These are phyloP conservation scores for Verticillium nubilum DNA, from an alignment of 2,329 filamentous ascomycete species.

Conservation along the genomic window DNA sequence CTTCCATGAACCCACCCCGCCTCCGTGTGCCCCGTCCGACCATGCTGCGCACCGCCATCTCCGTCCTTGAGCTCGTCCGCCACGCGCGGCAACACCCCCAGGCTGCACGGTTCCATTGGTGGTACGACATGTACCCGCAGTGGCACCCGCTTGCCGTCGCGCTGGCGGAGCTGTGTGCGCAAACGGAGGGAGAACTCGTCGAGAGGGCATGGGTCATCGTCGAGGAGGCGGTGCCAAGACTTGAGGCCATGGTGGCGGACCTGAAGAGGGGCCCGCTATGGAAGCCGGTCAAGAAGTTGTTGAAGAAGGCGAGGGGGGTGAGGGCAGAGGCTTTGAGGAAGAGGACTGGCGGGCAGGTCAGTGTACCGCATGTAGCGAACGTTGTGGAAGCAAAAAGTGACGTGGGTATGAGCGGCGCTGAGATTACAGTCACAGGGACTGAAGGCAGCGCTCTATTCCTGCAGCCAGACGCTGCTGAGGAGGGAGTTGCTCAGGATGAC, in stretches of 20 bases:
- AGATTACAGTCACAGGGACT: neutral
- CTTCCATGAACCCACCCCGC: constrained; percentile 14
- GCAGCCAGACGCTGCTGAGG: neutral
- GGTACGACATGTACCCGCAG: constrained; percentile 44
- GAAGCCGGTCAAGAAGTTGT: constrained; percentile 47
- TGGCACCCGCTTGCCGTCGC: constrained; percentile 51
- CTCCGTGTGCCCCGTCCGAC: constrained; percentile 31
- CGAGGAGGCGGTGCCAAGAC: constrained; percentile 37
- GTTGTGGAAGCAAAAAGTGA: neutral
- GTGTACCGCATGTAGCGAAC: neutral
- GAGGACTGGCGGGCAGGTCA: neutral
- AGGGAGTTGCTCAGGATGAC: neutral
- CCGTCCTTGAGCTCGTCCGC: constrained; percentile 36
- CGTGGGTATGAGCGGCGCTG: neutral
- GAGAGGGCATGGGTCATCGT: constrained; percentile 44
- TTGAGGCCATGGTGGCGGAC: constrained; percentile 41
- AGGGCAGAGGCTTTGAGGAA: constrained; percentile 22
- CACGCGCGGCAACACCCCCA: neutral
- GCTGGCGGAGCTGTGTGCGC: constrained; percentile 45
- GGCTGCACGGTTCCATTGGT: constrained; percentile 36
- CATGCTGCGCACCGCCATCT: constrained; percentile 40
- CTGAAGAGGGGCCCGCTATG: constrained; percentile 30
- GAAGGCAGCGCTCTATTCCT: no score
- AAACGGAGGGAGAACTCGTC: constrained; percentile 37
- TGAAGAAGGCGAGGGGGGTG: constrained; percentile 41